Percentiles rank a stretch among this genome's conserved stretches.
Evolutionary conservation across 805 yeast genomes (phyloP).

Genomic region (Candida ipomoeae): DNA sequence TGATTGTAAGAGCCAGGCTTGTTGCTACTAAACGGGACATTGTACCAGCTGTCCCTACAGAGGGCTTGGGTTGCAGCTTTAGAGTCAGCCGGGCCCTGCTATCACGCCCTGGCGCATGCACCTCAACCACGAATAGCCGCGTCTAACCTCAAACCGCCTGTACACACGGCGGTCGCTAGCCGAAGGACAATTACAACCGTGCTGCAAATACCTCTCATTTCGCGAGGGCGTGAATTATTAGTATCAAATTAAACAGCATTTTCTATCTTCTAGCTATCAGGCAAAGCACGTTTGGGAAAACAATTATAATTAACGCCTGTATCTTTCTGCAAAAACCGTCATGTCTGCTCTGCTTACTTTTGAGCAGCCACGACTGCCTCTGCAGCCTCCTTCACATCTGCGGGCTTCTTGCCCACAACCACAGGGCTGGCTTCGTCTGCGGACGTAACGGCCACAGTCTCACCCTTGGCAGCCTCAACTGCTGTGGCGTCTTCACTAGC

Average conservation of each 20-base stretch:
- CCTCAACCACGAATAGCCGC: not conserved
- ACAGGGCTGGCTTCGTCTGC: not conserved
- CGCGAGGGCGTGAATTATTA: not conserved
- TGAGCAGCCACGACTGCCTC: not conserved
- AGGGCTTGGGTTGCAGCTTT: too few species aligned
- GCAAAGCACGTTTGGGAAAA: not conserved
- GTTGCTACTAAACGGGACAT: too few species aligned
- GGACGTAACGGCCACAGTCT: not conserved
- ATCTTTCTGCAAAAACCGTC: not conserved
- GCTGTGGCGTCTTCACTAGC: not conserved
- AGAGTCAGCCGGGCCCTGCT: not conserved
- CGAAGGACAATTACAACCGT: not conserved
- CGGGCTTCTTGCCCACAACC: not conserved
- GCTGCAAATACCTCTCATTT: not conserved
- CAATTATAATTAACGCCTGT: not conserved
- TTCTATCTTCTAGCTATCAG: not conserved
- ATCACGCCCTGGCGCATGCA: not conserved
- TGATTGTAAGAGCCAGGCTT: too few species aligned
- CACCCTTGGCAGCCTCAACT: not conserved
- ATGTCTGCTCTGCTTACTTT: not conserved
- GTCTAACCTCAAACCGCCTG: not conserved
- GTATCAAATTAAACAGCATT: constrained; percentile 1
- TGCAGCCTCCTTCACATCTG: not conserved
- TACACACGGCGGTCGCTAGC: not conserved
- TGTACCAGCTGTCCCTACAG: too few species aligned